phyloP scores from a whole-genome alignment of 2,329 filamentous ascomycete genomes.

The Hymenoscyphus repandus region DNA sequence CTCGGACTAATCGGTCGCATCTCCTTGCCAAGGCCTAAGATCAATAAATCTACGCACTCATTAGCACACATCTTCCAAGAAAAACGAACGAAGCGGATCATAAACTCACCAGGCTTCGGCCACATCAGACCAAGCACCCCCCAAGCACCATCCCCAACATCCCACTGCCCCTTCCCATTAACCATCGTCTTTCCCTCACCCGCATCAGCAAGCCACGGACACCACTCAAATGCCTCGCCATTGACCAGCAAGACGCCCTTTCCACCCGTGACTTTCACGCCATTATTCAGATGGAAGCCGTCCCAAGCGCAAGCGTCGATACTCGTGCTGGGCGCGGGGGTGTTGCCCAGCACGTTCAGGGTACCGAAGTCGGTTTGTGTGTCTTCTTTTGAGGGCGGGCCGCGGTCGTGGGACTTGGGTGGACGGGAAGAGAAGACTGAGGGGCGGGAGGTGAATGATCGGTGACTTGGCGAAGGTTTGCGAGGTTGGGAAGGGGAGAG shows the following conservation, averaged over 20 bases:
- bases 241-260: constrained; percentile 73
- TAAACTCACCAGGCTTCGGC: constrained; percentile 92
- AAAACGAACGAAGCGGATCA: too few relatives aligned
- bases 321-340: constrained; percentile 71
- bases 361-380: constrained; percentile 66
- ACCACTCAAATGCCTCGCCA: constrained; percentile 86
- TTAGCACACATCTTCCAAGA: too few relatives aligned
- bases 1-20: constrained; percentile 73
- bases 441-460: constrained; percentile 7
- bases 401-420: constrained; percentile 48
- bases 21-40: constrained; percentile 76
- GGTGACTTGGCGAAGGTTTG: not conserved
- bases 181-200: constrained; percentile 45
- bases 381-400: constrained; percentile 53
- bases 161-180: constrained; percentile 78
- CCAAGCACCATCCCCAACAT: constrained; percentile 65
- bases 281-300: constrained; percentile 84
- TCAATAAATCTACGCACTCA: constrained; percentile 63
- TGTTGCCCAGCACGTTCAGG: constrained; percentile 73
- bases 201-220: constrained; percentile 61
- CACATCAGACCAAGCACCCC: constrained; percentile 72
- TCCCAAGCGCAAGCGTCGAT: constrained; percentile 77
- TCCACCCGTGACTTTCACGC: constrained; percentile 62
- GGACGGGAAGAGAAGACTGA: constrained; percentile 10
- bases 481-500: not conserved